These are phyloP conservation scores for Ophiostoma australiae DNA, from an alignment of 2,329 filamentous ascomycete species.

Conservation along the genomic window DNA sequence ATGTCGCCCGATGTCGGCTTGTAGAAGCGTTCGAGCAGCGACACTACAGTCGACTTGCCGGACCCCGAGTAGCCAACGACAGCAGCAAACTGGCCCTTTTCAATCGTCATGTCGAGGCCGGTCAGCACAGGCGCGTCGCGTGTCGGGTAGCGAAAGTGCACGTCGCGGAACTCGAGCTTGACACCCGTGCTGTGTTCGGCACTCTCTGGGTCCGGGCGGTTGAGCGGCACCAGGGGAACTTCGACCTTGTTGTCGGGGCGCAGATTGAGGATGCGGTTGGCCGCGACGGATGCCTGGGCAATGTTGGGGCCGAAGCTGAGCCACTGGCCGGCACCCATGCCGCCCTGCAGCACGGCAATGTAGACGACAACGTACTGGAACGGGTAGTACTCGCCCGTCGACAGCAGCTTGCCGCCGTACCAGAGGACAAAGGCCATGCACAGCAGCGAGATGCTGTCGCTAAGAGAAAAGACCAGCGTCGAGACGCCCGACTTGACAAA, in stretches of 20 bases:
- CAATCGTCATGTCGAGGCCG: conserved; percentile 49
- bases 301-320: conserved; percentile 35
- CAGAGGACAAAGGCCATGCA: conserved; percentile 57
- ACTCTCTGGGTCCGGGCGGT: conserved; percentile 23
- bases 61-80: conserved; percentile 35
- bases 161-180: conserved; percentile 60
- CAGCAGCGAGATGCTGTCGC: conserved; percentile 61
- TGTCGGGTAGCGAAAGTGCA: conserved; percentile 67
- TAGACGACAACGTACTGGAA: conserved; percentile 36
- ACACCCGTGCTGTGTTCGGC: conserved; percentile 33
- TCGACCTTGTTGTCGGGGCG: conserved; percentile 28
- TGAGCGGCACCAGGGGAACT: conserved; percentile 30
- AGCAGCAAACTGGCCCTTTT: conserved; percentile 35
- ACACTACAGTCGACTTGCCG: conserved; percentile 43
- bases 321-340: conserved; percentile 35
- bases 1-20: conserved; percentile 44
- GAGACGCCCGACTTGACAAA: conserved; percentile 58
- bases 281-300: conserved; percentile 34
- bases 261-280: conserved; percentile 34
- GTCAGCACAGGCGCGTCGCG: conserved; percentile 64
- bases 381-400: conserved; percentile 4
- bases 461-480: conserved; percentile 62
- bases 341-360: conserved; percentile 35
- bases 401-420: conserved; percentile 28
- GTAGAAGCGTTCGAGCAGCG: conserved; percentile 42